Conservation (phyloP, 441 rosid species). For the Brassica hybrid region DNA sequence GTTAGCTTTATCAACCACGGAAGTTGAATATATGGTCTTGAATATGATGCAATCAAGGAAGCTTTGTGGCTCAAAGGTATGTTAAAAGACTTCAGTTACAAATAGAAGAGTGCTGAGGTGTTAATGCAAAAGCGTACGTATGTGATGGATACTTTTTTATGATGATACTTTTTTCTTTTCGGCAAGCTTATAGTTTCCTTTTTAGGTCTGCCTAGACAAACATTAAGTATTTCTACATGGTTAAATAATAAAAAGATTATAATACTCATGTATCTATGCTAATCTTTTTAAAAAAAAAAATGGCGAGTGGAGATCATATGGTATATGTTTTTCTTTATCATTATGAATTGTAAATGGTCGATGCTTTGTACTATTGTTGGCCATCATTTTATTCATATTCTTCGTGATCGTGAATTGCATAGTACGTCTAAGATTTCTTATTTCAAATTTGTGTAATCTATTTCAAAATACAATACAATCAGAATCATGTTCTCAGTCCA, state of each 20-base stretch:
- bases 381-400: slow-evolving; percentile 37
- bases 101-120: too few species aligned
- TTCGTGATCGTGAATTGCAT: slow-evolving; percentile 3
- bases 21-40: too few species aligned
- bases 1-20: too few species aligned
- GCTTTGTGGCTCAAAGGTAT: too few species aligned
- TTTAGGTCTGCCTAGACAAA: neutral
- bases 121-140: neutral
- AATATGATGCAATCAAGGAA: too few species aligned
- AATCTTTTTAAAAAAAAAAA: neutral
- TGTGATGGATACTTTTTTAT: too few species aligned
- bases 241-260: neutral
- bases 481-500: slow-evolving; percentile 29
- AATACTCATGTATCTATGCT: neutral
- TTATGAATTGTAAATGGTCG: slow-evolving; percentile 1
- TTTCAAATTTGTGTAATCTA: slow-evolving; percentile 10
- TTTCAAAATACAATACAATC: slow-evolving; percentile 13
- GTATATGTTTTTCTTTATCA: neutral
- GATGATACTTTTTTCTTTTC: neutral
- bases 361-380: slow-evolving; percentile 34
- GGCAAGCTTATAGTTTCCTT: neutral
- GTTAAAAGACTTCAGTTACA: too few species aligned
- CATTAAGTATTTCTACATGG: neutral
- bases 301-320: neutral
- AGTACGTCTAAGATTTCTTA: neutral